Conservation (phyloP, 1,139 yeast species). For the Hansenula lynferdii region DNA sequence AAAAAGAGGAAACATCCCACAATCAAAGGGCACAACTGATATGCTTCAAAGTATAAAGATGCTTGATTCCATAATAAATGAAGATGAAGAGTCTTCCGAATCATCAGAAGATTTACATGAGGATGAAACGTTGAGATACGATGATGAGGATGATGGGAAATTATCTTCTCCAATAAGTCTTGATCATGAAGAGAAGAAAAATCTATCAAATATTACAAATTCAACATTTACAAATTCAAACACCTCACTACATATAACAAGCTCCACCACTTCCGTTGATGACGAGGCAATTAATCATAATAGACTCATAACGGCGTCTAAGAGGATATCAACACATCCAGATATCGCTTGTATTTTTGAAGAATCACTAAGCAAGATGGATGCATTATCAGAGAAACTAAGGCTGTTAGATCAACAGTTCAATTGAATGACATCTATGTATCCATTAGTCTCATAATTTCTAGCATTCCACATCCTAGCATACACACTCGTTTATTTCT, state of each 20-base stretch:
- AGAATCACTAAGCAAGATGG: conserved; percentile 45
- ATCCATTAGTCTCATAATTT: too few relatives aligned
- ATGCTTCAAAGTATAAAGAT: conserved; percentile 23
- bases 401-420: conserved; percentile 10
- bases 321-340: conserved; percentile 28
- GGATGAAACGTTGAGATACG: conserved; percentile 8
- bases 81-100: conserved; percentile 18
- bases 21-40: conserved; percentile 20
- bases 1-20: conserved; percentile 21
- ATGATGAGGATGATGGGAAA: conserved; percentile 8
- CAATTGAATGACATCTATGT: not conserved
- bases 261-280: conserved; percentile 15
- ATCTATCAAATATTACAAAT: conserved; percentile 11
- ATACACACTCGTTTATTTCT: too few relatives aligned
- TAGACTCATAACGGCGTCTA: not conserved
- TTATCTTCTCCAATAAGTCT: conserved; percentile 17
- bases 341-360: conserved; percentile 41
- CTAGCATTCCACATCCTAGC: too few relatives aligned
- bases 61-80: conserved; percentile 23
- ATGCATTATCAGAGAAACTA: conserved; percentile 28
- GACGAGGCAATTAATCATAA: conserved; percentile 1
- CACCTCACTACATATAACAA: conserved; percentile 12
- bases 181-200: conserved; percentile 7
- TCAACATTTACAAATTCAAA: conserved; percentile 18
- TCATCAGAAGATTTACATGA: conserved; percentile 5